Percentiles rank a stretch among this genome's conserved stretches.
These are phyloP conservation scores for Fusarium chlamydosporum DNA, from an alignment of 2,329 filamentous ascomycete species.

Conservation along the genomic window DNA sequence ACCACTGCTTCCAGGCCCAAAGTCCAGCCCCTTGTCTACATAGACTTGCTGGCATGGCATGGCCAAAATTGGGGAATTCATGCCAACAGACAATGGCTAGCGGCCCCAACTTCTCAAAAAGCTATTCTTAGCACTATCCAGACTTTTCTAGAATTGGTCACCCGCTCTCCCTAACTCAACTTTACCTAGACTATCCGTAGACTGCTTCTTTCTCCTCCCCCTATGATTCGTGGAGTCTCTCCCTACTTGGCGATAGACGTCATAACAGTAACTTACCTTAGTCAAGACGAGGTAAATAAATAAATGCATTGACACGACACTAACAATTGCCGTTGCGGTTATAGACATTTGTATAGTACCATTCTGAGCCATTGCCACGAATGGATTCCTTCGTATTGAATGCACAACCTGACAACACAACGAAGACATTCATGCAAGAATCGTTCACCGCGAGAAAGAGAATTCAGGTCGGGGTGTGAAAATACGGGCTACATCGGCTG, in stretches of 20 bases:
- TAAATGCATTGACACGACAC: slow-evolving; percentile 4
- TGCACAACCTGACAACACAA: not conserved
- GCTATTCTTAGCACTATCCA: not conserved
- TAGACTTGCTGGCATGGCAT: not conserved
- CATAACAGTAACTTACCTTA: not conserved
- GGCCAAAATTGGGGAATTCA: slow-evolving; percentile 17
- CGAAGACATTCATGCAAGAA: slow-evolving; percentile 6
- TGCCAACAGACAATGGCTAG: not conserved
- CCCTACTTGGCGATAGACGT: slow-evolving; percentile 17
- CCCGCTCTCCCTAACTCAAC: not conserved
- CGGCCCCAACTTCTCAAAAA: not conserved
- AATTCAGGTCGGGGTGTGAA: not conserved
- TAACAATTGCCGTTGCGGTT: not conserved
- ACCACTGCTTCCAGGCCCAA: not conserved
- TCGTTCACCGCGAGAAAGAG: not conserved
- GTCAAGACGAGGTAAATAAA: not conserved
- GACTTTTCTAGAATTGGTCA: slow-evolving; percentile 25
- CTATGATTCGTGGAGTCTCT: slow-evolving; percentile 10
- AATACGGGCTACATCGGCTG: not conserved
- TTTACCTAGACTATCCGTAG: not conserved
- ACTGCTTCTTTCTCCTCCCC: not conserved
- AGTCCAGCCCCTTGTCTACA: not conserved
- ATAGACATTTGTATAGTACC: not conserved
- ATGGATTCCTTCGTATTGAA: slow-evolving; percentile 10
- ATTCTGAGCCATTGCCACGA: slow-evolving; percentile 6